Percentiles rank a stretch among this genome's conserved stretches.
These are phyloP conservation scores for Thalassiosira mediterranea DNA, from an alignment of 352 stramenopile genomes.

Conservation along the genomic window DNA sequence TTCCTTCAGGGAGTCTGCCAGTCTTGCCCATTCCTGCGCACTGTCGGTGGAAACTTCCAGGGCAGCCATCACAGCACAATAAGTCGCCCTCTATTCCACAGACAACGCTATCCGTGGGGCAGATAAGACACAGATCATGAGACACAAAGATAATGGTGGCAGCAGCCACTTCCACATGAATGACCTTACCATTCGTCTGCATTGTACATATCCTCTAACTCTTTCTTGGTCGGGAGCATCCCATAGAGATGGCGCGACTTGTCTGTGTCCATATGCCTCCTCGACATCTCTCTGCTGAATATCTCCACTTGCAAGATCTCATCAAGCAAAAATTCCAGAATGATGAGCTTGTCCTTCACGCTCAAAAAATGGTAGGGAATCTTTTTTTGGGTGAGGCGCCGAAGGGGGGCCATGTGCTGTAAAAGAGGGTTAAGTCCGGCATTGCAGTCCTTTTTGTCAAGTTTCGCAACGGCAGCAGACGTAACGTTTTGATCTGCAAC, in stretches of 20 bases:
- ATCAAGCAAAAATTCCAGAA: conserved; percentile 82
- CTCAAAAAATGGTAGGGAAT: conserved; percentile 72
- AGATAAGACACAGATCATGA: no score
- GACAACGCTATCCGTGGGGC: no score
- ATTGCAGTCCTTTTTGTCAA: not conserved
- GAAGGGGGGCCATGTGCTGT: conserved; percentile 60
- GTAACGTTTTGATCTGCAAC: not conserved
- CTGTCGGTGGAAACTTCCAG: conserved; percentile 66
- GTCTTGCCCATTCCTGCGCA: conserved; percentile 53
- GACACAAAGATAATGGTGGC: no score
- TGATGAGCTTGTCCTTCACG: conserved; percentile 67
- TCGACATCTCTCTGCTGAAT: conserved; percentile 63
- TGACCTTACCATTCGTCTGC: conserved; percentile 78
- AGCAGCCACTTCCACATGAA: no score
- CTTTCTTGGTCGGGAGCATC: conserved; percentile 33
- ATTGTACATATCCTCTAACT: conserved; percentile 74
- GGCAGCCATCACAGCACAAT: conserved; percentile 82
- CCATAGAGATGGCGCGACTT: conserved; percentile 44
- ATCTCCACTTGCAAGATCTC: conserved; percentile 66
- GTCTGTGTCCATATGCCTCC: conserved; percentile 26
- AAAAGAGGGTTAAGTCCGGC: conserved; percentile 16
- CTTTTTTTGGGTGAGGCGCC: conserved; percentile 47
- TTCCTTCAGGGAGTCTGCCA: conserved; percentile 62
- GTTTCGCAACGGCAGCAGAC: not conserved
- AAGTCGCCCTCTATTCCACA: conserved; percentile 79